Conservation (phyloP, 2,329 filamentous ascomycete species). For the Botryotinia narcissicola region DNA sequence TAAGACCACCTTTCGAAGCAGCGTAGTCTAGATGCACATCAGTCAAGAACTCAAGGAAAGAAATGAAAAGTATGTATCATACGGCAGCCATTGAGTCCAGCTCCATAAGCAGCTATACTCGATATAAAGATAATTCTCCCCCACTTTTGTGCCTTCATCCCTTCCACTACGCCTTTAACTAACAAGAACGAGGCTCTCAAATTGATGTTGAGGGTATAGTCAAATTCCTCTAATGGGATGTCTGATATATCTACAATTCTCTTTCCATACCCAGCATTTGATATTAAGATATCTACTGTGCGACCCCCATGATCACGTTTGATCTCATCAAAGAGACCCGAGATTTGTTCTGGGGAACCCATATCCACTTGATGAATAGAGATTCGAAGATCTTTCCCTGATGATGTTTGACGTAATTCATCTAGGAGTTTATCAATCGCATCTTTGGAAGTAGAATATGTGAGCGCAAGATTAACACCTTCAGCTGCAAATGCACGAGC, state of each 20-base stretch:
- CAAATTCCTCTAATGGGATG: conserved; percentile 34
- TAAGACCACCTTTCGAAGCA: conserved; percentile 45
- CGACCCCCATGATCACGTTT: conserved; percentile 47
- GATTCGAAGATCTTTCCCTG: conserved; percentile 42
- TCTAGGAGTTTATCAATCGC: conserved; percentile 46
- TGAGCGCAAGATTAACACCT: conserved; percentile 56
- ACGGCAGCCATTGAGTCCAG: conserved; percentile 35
- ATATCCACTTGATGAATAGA: conserved; percentile 59
- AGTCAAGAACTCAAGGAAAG: background rate
- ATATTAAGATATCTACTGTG: conserved; percentile 59
- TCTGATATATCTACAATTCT: conserved; percentile 45
- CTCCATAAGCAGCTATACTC: conserved; percentile 30
- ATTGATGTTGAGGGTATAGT: conserved; percentile 34
- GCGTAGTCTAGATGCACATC: conserved; percentile 27
- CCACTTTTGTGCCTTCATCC: conserved; percentile 44
- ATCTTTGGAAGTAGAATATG: conserved; percentile 51
- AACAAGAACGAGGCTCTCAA: conserved; percentile 33
- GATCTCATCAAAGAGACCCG: conserved; percentile 54
- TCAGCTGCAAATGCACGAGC: conserved; percentile 53
- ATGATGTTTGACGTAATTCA: conserved; percentile 38
- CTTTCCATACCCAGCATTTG: conserved; percentile 65
- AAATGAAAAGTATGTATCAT: conserved; percentile 9
- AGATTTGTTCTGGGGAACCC: conserved; percentile 51
- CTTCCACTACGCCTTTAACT: conserved; percentile 31
- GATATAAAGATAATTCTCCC: conserved; percentile 33